Base-by-base conservation (phyloP, 768 basidiomycete species). In the Pisolithus marmoratus region DNA sequence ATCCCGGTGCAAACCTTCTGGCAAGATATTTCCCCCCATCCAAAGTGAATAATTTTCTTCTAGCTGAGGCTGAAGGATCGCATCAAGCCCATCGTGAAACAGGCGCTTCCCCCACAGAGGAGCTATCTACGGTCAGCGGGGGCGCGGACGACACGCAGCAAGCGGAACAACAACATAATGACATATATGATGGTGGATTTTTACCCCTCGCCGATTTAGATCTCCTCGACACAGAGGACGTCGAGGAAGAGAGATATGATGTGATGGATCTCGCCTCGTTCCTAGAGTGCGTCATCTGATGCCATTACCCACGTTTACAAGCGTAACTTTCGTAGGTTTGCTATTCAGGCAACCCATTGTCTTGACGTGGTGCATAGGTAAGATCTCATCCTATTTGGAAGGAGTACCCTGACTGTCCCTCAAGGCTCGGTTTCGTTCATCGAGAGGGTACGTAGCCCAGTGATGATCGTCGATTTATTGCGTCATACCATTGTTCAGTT, bases 201-300 rank as follows among this genome's bases (percentile, higher is more conserved):
- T 17, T 47, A 12, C 46, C 29, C 22, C 19, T 22, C 15, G 20
- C 11, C 29, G 31, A 47, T 9, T 15, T 47, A 8, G 79, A 79
- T 48, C 63, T 69, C 3, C 72, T 75, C 46, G 52, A 71, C 42
- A 63, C 70, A 44, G 82, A 81, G 50, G 52, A 71, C 42, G 62
- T 71, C 41, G 82, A 81, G 49, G 72, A 79, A 66, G 82, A 80
- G 56, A 74, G 72, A 8, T 80, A 80, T 46, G 84, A 85, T 60
- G 78, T 85, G 47, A 87, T 89, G 83, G 87, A 89, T 63, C 70
- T 89, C 17, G 85, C 85, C 14, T 80, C 84, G 0, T 89, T 87
- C 66, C 72, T 89, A 2, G 85, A 89, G 84, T 85, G 58, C 52
- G 80, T 62, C 12, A 37, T 37, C 4, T 26, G 38, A 29, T 45